Evolutionary conservation across 306 rosid species (phyloP).

Genomic region (barrel medic (Medicago truncatula)): DNA sequence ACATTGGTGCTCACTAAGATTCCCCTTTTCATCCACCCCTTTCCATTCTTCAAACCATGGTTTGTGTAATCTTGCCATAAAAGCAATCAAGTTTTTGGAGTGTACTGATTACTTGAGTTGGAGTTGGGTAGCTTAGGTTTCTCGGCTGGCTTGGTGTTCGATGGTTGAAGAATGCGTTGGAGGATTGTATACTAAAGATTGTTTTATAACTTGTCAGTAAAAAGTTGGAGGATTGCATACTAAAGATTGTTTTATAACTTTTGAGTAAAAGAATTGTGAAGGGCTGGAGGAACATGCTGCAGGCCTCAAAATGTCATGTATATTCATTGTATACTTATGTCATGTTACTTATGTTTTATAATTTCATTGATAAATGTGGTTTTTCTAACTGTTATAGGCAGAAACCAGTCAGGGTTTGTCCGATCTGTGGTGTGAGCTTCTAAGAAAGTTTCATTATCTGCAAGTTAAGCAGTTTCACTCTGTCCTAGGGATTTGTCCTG

Average conservation of each 20-base stretch:
- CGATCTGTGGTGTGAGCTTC: constrained; percentile 7
- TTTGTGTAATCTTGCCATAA: constrained; percentile 47
- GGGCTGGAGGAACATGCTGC: constrained; percentile 42
- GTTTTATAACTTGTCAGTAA: constrained; percentile 43
- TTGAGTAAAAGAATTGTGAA: constrained; percentile 38
- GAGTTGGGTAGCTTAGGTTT: constrained; percentile 39
- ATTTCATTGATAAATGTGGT: constrained; percentile 50
- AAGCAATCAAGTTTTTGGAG: constrained; percentile 43
- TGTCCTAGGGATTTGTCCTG: constrained; percentile 6
- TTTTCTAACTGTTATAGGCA: constrained; percentile 43
- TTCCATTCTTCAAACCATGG: constrained; percentile 43
- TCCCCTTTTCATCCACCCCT: constrained; percentile 37
- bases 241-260: constrained; percentile 40
- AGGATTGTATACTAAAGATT: constrained; percentile 41
- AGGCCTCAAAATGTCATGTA: constrained; percentile 46
- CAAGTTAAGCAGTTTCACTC: constrained; percentile 1
- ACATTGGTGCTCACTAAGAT: constrained; percentile 49
- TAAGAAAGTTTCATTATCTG: background rate
- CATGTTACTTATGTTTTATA: constrained; percentile 54
- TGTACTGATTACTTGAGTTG: constrained; percentile 37
- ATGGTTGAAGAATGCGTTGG: constrained; percentile 44
- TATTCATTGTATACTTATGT: constrained; percentile 65
- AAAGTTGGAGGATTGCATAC: constrained; percentile 47
- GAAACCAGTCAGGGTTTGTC: constrained; percentile 38
- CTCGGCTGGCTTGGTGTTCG: constrained; percentile 42